Evolutionary conservation across 768 basidiomycete species (phyloP).

Genomic region (Amanita fuliginea): DNA sequence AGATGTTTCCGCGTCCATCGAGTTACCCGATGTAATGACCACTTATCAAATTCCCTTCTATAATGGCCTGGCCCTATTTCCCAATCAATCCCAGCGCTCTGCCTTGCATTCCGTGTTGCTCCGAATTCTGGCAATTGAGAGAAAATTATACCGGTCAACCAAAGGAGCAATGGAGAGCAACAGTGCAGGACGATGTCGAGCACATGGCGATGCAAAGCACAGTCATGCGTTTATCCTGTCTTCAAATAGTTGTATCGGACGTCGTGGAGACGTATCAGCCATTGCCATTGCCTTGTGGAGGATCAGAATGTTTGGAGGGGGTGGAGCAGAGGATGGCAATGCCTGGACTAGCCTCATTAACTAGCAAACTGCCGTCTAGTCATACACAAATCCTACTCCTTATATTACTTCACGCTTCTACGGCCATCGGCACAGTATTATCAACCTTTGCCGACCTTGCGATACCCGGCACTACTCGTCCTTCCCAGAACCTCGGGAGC

Average conservation of each 20-base stretch:
- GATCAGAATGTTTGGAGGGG: slow-evolving; percentile 64
- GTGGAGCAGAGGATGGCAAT: slow-evolving; percentile 30
- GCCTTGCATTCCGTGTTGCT: slow-evolving; percentile 39
- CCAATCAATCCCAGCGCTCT: slow-evolving; percentile 47
- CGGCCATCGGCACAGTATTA: slow-evolving; percentile 35
- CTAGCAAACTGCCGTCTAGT: slow-evolving; percentile 2
- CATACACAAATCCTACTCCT: slow-evolving; percentile 8
- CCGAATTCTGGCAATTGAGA: slow-evolving; percentile 39
- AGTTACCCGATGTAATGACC: slow-evolving; percentile 15
- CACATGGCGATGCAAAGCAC: slow-evolving; percentile 25
- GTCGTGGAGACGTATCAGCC: slow-evolving; percentile 49
- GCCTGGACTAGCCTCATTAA: slow-evolving; percentile 7
- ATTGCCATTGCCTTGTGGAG: slow-evolving; percentile 73
- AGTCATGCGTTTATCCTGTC: slow-evolving; percentile 65
- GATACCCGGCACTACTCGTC: slow-evolving; percentile 53
- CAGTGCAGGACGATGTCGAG: not conserved
- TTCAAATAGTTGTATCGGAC: slow-evolving; percentile 36
- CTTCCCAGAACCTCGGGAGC: slow-evolving; percentile 86
- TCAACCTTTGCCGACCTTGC: slow-evolving; percentile 22
- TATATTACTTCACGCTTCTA: slow-evolving; percentile 25
- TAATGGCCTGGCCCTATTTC: slow-evolving; percentile 56
- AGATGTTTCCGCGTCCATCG: not conserved
- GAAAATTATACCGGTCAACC: slow-evolving; percentile 9
- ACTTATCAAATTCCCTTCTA: slow-evolving; percentile 46
- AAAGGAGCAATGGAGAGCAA: not conserved